Evolutionary conservation across 2,329 filamentous ascomycete species (phyloP), one percentile per base, ranked within the genome.

Genomic region (Cordyceps farinosa): DNA sequence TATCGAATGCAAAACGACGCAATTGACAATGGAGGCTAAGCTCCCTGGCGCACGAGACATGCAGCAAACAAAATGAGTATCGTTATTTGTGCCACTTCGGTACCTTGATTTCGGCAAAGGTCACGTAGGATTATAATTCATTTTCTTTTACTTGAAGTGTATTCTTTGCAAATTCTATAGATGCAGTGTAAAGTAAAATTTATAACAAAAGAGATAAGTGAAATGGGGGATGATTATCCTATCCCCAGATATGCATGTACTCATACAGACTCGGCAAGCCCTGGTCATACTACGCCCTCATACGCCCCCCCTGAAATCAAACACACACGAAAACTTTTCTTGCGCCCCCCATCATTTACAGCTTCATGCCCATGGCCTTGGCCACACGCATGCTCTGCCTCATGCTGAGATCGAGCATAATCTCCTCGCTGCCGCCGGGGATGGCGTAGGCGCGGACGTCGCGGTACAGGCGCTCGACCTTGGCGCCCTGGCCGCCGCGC

Each of bases 321-420:
- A 52, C 10, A 53, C 30, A 38, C 13, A 50, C 11, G 8, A 58
- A 47, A 30, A 34, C 10, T 52, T 50, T 52, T 50, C 47, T 10
- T 22, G 22, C 1, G n/a, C 38, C 27, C 29, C 17, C 3, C 47
- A 30, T 53, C 40, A 13, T 50, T 74, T 87, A 98, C 76, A 99
- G 75, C 84, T 97, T 99, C 94, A 98, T 97, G 10, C 95, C 95
- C 75, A 97, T 81, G 66, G 88, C 88, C 84, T 97, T 89, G 70
- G 92, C 91, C 62, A 99, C 95, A 75, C 87, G 88, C 81, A 97
- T 76, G 66, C 89, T 90, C 82, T 97, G 93, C 70, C 94, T 84
- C 76, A 99, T 96, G 78, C 91, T 96, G 72, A 99, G 78, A 76
- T 99, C 95, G 68, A 98, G 81, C 95, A 99, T 99, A 68, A 99